phyloP scores from a whole-genome alignment of 2,329 filamentous ascomycete genomes.

The Fusarium pininemorale region DNA sequence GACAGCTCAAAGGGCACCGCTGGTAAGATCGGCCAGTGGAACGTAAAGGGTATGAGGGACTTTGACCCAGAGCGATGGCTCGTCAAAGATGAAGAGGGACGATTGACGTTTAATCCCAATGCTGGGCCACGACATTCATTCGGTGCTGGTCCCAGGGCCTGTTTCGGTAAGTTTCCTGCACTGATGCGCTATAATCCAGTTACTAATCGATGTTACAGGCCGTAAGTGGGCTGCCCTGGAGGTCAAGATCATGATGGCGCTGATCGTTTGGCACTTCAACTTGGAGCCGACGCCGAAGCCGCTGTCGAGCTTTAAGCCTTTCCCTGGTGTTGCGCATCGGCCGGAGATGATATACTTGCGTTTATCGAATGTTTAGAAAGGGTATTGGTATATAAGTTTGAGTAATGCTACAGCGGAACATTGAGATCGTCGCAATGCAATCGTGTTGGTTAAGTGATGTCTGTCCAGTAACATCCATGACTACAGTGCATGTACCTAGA shows the following conservation, averaged over 20 bases:
- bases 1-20: not conserved
- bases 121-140: not conserved
- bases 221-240: not conserved
- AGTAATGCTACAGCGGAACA: not conserved
- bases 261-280: not conserved
- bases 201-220: not conserved
- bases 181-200: fast-evolving
- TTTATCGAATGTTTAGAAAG: not conserved
- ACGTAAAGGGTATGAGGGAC: not conserved
- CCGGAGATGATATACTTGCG: not conserved
- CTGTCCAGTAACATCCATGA: no score
- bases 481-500: no score
- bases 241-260: not conserved
- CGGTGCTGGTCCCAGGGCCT: not conserved
- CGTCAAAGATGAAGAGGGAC: not conserved
- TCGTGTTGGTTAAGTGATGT: not conserved
- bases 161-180: not conserved
- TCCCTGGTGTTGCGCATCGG: not conserved
- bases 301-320: not conserved
- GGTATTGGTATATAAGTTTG: not conserved
- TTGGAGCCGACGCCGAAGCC: not conserved
- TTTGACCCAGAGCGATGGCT: not conserved
- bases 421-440: not conserved
- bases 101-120: not conserved
- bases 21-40: not conserved